A percentile compares a stretch with the other conserved stretches of the same genome.
Evolutionary conservation across 2,329 filamentous ascomycete genomes (phyloP).

Genomic region (Fusarium torulosum): DNA sequence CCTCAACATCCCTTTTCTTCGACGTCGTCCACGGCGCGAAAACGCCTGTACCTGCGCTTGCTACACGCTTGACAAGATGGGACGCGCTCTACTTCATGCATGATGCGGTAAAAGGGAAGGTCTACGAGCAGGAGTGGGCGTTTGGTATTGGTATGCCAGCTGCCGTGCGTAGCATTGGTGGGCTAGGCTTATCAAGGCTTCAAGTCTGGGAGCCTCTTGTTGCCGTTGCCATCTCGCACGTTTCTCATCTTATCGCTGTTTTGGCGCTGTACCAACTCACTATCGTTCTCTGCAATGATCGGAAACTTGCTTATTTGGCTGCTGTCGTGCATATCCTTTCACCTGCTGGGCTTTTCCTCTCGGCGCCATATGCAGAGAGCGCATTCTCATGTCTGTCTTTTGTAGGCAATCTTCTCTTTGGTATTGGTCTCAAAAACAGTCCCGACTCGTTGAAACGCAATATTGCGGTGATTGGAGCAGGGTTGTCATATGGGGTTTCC

Average conservation of each 20-base stretch:
- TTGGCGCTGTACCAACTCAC: constrained; percentile 78
- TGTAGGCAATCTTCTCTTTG: constrained; percentile 77
- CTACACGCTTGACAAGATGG: constrained; percentile 77
- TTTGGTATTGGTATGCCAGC: constrained; percentile 70
- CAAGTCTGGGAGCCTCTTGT: constrained; percentile 59
- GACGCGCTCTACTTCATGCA: constrained; percentile 83
- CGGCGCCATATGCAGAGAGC: constrained; percentile 86
- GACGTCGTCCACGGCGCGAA: constrained; percentile 50
- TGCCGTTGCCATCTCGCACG: constrained; percentile 76
- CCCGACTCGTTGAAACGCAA: constrained; percentile 55
- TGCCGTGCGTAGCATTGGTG: constrained; percentile 54
- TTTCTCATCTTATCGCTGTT: constrained; percentile 82
- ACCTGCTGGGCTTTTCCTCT: constrained; percentile 90
- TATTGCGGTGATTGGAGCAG: constrained; percentile 69
- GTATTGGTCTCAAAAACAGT: constrained; percentile 56
- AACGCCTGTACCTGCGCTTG: constrained; percentile 60
- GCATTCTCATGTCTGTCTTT: constrained; percentile 84
- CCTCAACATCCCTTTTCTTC: constrained; percentile 71
- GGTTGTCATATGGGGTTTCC: constrained; percentile 77
- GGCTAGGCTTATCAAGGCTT: constrained; percentile 29
- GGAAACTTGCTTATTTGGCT: constrained; percentile 74
- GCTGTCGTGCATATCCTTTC: constrained; percentile 84
- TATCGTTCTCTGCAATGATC: constrained; percentile 63
- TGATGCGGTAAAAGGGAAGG: constrained; percentile 71
- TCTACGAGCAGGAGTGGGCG: constrained; percentile 88